phyloP scores from a whole-genome alignment of 2,329 filamentous ascomycete species.

The Neonectria hederae region DNA sequence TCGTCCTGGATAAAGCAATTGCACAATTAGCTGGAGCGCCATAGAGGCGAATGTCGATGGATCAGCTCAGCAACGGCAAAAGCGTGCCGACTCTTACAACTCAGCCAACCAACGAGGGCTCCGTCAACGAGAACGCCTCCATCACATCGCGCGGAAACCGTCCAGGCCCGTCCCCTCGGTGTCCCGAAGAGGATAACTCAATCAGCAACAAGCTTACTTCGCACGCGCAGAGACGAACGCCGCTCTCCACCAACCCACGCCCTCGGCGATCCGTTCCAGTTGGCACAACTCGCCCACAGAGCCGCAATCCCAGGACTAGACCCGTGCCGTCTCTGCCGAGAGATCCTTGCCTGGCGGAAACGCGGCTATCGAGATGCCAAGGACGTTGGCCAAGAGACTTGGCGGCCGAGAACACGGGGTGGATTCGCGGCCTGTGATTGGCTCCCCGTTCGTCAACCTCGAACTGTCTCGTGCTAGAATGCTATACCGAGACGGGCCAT shows the following conservation, averaged over 20 bases:
- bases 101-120: conserved; percentile 10
- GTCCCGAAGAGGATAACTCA: conserved; percentile 33
- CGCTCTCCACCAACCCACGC: conserved; percentile 5
- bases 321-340: conserved; percentile 21
- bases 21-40: neutral
- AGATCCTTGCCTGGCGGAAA: neutral
- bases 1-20: neutral
- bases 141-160: neutral
- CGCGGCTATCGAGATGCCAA: conserved; percentile 26
- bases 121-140: neutral
- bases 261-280: conserved; percentile 29
- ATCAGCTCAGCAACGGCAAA: neutral
- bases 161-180: conserved; percentile 27
- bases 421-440: conserved; percentile 27
- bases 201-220: conserved; percentile 33
- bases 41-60: neutral
- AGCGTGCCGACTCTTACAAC: neutral
- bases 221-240: conserved; percentile 19
- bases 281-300: neutral
- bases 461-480: conserved; percentile 31
- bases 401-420: conserved; percentile 36
- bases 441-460: conserved; percentile 1
- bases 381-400: conserved; percentile 35
- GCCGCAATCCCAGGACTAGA: neutral
- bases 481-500: conserved; percentile 29